Evolutionary conservation across 2,329 filamentous ascomycete genomes (phyloP).

Genomic region (Epichloe amarillans): DNA sequence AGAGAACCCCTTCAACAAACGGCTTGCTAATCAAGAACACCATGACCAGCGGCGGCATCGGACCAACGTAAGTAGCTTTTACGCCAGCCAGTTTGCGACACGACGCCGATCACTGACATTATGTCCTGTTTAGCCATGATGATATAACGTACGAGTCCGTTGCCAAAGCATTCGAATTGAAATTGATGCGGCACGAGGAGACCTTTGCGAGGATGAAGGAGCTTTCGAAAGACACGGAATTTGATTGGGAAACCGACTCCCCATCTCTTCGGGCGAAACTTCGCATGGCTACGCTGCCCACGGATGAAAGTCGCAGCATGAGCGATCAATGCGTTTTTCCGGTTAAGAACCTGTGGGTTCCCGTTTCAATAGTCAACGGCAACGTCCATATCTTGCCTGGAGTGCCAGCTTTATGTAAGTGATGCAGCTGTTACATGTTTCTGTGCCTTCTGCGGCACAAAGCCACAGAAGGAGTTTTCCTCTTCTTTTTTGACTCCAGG

Average conservation of each 20-base stretch:
- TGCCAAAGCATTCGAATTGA: constrained; percentile 72
- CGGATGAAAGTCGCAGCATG: constrained; percentile 37
- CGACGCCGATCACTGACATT: too few species aligned
- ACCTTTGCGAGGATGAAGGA: constrained; percentile 73
- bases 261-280: too few species aligned
- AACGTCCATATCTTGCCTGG: constrained; percentile 91
- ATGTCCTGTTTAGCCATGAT: constrained; percentile 54
- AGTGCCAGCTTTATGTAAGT: constrained; percentile 63
- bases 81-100: constrained; percentile 6
- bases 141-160: constrained; percentile 96
- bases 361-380: constrained; percentile 74
- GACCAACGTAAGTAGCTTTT: constrained; percentile 58
- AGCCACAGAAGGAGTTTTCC: too few species aligned
- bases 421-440: too few species aligned
- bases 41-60: constrained; percentile 65
- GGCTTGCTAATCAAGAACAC: not conserved
- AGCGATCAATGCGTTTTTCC: constrained; percentile 68
- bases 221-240: constrained; percentile 62
- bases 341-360: constrained; percentile 77
- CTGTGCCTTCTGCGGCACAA: too few species aligned
- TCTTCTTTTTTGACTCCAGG: too few species aligned
- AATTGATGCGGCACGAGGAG: constrained; percentile 62
- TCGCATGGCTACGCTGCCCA: too few species aligned
- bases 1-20: not conserved
- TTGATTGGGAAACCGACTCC: constrained; percentile 76